These are phyloP conservation scores for Linaria vulgaris DNA, from an alignment of 257 asterid species.

Conservation along the genomic window DNA sequence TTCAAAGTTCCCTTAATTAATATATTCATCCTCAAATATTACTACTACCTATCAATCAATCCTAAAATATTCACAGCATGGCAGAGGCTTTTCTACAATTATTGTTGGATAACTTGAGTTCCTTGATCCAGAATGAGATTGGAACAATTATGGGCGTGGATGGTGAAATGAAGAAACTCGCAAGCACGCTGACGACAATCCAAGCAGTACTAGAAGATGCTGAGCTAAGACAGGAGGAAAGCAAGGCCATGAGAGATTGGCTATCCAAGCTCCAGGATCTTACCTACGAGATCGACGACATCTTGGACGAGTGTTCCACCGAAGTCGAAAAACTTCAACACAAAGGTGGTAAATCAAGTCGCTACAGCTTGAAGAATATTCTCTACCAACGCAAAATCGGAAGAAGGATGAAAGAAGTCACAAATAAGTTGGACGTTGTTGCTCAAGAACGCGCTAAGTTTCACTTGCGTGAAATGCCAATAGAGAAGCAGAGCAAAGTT, in stretches of 20 bases:
- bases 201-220: constrained; percentile 29
- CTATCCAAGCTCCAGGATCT: constrained; percentile 27
- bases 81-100: constrained; percentile 27
- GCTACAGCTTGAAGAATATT: background rate
- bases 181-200: constrained; percentile 29
- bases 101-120: constrained; percentile 13
- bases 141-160: constrained; percentile 33
- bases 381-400: constrained; percentile 10
- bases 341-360: background rate
- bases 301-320: constrained; percentile 30
- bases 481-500: too few species aligned
- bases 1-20: too few species aligned
- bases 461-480: too few species aligned
- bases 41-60: too few species aligned
- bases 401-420: too few species aligned
- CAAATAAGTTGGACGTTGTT: too few species aligned
- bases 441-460: too few species aligned
- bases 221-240: constrained; percentile 11
- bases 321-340: constrained; percentile 11
- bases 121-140: constrained; percentile 25
- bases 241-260: constrained; percentile 19
- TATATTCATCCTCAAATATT: too few species aligned
- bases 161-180: constrained; percentile 28
- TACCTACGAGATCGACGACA: constrained; percentile 32
- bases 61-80: too few species aligned